These are phyloP conservation scores for Taiozyma sp. DNA, from an alignment of 1,139 yeast species.

Conservation along the genomic window DNA sequence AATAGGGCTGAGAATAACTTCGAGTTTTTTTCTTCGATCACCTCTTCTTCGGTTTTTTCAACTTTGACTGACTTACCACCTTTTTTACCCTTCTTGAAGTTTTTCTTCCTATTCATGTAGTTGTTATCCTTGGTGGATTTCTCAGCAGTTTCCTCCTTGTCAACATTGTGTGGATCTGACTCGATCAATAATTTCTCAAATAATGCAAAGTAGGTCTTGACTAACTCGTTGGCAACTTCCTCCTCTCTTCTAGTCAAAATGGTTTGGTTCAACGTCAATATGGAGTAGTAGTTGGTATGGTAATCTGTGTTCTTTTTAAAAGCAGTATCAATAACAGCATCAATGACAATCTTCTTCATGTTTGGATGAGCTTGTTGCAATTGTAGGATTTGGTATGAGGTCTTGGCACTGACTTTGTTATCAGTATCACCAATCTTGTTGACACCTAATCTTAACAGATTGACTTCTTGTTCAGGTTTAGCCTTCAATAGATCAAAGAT, in stretches of 20 bases:
- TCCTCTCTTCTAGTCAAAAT: slow-evolving; percentile 74
- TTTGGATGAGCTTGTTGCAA: slow-evolving; percentile 93
- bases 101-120: slow-evolving; percentile 47
- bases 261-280: slow-evolving; percentile 88
- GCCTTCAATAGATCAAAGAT: slow-evolving; percentile 73
- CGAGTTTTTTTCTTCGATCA: slow-evolving; percentile 77
- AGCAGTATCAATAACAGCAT: slow-evolving; percentile 73
- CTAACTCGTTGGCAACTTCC: slow-evolving; percentile 71
- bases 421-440: slow-evolving; percentile 93
- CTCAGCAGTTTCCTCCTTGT: slow-evolving; percentile 25
- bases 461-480: slow-evolving; percentile 97
- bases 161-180: slow-evolving; percentile 49
- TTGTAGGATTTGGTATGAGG: slow-evolving; percentile 75
- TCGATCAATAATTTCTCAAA: slow-evolving; percentile 80
- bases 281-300: slow-evolving; percentile 83
- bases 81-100: slow-evolving; percentile 55
- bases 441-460: slow-evolving; percentile 80
- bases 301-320: slow-evolving; percentile 75
- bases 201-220: slow-evolving; percentile 78
- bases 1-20: slow-evolving; percentile 85
- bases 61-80: slow-evolving; percentile 78
- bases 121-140: slow-evolving; percentile 30
- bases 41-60: slow-evolving; percentile 62
- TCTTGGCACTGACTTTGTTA: slow-evolving; percentile 83
- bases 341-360: slow-evolving; percentile 79